These are phyloP conservation scores for Calonectria fujianensis DNA, from an alignment of 2,329 filamentous ascomycete genomes.

Conservation along the genomic window DNA sequence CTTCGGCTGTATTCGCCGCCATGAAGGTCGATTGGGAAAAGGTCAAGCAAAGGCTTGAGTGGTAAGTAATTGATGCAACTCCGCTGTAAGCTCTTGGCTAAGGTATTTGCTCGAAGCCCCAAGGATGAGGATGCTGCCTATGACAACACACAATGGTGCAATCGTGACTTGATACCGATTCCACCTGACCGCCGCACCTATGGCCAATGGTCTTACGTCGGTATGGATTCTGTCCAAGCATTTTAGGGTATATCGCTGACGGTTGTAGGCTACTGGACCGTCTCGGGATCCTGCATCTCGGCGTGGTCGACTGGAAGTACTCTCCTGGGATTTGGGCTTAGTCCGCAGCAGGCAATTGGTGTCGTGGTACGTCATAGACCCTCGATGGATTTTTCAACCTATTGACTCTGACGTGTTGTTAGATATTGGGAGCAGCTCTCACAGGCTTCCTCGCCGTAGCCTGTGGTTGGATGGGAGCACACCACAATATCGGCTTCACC, in stretches of 20 bases:
- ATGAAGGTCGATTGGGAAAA: constrained; percentile 39
- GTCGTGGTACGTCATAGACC: constrained; percentile 43
- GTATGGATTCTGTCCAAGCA: constrained; percentile 35
- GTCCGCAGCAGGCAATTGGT: constrained; percentile 54
- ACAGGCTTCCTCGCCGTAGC: constrained; percentile 48
- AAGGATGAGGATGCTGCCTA: constrained; percentile 56
- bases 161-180: constrained; percentile 58
- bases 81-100: neutral
- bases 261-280: constrained; percentile 49
- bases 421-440: constrained; percentile 48
- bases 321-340: constrained; percentile 53
- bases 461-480: constrained; percentile 51
- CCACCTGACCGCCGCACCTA: constrained; percentile 53
- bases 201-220: constrained; percentile 52
- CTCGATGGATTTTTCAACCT: neutral
- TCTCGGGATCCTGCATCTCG: constrained; percentile 52
- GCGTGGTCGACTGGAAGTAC: constrained; percentile 53
- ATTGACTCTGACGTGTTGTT: neutral
- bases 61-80: constrained; percentile 26
- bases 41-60: constrained; percentile 43
- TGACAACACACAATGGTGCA: constrained; percentile 58
- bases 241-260: neutral
- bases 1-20: constrained; percentile 11
- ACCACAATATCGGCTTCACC: constrained; percentile 54
- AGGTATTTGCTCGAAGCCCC: constrained; percentile 38